phyloP scores from a whole-genome alignment of 352 stramenopile genomes.

The Phytophthora kernoviae region DNA sequence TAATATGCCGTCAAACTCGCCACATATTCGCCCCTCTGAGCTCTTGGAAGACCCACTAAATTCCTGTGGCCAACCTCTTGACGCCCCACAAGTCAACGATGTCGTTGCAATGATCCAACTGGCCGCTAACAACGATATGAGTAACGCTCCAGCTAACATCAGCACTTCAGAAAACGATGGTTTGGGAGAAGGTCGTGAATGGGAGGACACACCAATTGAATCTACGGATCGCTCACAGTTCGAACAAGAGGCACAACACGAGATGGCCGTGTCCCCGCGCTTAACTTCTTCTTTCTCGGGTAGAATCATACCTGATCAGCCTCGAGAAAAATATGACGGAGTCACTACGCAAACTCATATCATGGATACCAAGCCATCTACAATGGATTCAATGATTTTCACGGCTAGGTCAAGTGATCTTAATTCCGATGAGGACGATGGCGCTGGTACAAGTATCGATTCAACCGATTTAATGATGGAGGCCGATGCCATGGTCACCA shows the following conservation, averaged over 20 bases:
- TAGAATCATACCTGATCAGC: background rate
- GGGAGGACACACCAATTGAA: no score
- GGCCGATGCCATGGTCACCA: constrained; percentile 27
- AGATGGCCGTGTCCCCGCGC: no score
- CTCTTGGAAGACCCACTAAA: background rate
- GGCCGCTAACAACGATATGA: background rate
- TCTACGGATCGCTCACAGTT: background rate
- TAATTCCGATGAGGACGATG: constrained; percentile 9
- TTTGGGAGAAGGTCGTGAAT: background rate
- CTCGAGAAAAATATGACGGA: background rate
- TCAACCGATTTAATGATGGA: constrained; percentile 44
- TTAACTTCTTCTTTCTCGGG: background rate
- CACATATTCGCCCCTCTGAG: background rate
- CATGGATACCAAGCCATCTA: background rate
- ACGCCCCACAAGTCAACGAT: background rate
- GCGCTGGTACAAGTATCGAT: constrained; percentile 30
- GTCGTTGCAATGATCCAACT: background rate
- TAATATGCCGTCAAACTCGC: no score
- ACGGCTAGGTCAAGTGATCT: background rate
- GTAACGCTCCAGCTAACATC: background rate
- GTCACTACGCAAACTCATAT: background rate
- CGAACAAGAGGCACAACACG: background rate
- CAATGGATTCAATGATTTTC: no score
- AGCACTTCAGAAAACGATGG: background rate
- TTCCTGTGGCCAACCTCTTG: background rate